Evolutionary conservation across 176 grass and related monocot genomes (phyloP).

Genomic region (Avena sativa): DNA sequence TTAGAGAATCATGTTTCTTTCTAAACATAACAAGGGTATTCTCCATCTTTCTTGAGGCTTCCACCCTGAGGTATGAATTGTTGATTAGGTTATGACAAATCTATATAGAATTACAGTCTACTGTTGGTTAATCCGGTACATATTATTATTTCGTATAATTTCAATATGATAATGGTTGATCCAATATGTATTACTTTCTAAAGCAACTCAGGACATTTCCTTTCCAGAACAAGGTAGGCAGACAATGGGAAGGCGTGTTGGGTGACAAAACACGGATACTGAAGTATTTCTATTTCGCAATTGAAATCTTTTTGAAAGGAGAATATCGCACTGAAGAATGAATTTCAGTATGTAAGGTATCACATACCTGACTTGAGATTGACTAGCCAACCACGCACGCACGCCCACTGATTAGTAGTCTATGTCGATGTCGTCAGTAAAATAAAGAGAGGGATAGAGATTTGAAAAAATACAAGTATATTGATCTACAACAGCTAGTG

Average conservation of each 20-base stretch:
- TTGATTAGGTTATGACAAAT: background rate
- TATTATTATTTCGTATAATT: background rate
- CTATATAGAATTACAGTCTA: background rate
- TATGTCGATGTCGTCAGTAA: no score
- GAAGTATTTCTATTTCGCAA: conserved; percentile 61
- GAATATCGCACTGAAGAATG: conserved; percentile 60
- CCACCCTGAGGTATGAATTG: background rate
- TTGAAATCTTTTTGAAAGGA: conserved; percentile 75
- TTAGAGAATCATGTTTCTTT: no score
- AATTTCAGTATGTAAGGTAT: conserved; percentile 78
- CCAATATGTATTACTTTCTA: background rate
- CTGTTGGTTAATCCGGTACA: background rate
- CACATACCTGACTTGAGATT: no score
- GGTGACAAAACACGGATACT: conserved; percentile 59
- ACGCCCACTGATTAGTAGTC: no score
- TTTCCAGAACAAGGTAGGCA: conserved; percentile 70
- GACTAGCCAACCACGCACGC: no score
- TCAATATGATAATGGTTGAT: background rate
- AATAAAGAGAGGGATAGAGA: no score
- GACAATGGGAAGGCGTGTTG: conserved; percentile 72
- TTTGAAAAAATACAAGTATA: no score
- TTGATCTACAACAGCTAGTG: no score
- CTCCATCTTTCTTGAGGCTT: background rate
- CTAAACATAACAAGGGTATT: no score
- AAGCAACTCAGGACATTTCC: background rate